These are phyloP conservation scores for Phytophthora megakarya DNA, from an alignment of 352 stramenopile genomes.

Conservation along the genomic window DNA sequence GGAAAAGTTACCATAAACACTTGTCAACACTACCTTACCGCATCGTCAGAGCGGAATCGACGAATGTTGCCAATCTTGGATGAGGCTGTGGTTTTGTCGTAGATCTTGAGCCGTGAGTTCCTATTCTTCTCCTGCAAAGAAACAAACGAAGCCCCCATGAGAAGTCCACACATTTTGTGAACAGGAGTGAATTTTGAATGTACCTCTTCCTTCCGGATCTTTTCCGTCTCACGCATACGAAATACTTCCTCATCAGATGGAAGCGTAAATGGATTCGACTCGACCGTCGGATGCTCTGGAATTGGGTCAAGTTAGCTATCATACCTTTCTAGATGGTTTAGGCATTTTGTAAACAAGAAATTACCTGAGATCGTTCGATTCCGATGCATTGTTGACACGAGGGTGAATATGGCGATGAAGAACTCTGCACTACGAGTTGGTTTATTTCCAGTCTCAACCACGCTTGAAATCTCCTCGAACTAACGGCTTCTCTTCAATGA, in stretches of 20 bases:
- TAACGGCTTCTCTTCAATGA: conserved; percentile 9
- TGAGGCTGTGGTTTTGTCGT: conserved; percentile 88
- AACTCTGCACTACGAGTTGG: not conserved
- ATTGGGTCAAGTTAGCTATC: not conserved
- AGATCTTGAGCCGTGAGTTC: conserved; percentile 81
- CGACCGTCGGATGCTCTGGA: conserved; percentile 44
- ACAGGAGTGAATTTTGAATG: not conserved
- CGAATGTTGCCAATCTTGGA: conserved; percentile 84
- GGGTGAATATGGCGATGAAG: not conserved
- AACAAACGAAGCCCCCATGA: not conserved
- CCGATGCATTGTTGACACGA: conserved; percentile 30
- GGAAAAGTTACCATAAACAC: not conserved
- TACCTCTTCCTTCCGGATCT: conserved; percentile 82
- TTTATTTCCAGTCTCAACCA: conserved; percentile 18
- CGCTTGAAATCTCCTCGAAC: not conserved
- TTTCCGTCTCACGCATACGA: conserved; percentile 92
- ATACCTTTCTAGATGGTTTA: no score
- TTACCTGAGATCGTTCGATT: conserved; percentile 31
- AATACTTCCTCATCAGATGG: conserved; percentile 95
- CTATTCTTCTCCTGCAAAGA: conserved; percentile 54
- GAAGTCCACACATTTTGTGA: not conserved
- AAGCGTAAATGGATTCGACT: conserved; percentile 92
- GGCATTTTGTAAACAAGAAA: no score
- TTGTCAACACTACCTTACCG: conserved; percentile 30
- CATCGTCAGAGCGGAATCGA: conserved; percentile 69